A percentile compares a stretch with the other conserved stretches of the same genome.
These are phyloP conservation scores for Magnolia sinica DNA, from an alignment of 164 flowering plant species.

Conservation along the genomic window DNA sequence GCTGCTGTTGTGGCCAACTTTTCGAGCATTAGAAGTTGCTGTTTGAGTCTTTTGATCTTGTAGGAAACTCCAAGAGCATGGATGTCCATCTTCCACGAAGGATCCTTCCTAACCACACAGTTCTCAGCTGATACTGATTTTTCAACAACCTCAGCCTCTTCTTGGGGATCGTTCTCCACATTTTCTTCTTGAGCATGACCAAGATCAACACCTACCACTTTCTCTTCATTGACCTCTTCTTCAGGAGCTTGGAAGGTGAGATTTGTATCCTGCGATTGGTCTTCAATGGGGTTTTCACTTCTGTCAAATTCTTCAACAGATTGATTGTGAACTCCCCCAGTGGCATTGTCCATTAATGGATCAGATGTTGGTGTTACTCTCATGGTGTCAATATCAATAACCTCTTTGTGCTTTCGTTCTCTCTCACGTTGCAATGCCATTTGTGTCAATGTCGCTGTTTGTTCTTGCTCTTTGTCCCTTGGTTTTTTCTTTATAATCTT, in stretches of 20 bases:
- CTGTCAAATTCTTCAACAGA: conserved; percentile 11
- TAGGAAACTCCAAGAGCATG: conserved; percentile 84
- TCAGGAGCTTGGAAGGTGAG: conserved; percentile 31
- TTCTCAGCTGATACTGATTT: conserved; percentile 23
- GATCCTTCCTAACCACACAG: conserved; percentile 24
- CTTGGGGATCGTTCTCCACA: conserved; percentile 7
- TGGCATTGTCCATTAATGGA: neutral
- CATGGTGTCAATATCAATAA: neutral
- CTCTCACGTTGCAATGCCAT: conserved; percentile 1
- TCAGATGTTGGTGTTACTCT: neutral
- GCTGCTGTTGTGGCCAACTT: conserved; percentile 44
- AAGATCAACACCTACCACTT: conserved; percentile 20
- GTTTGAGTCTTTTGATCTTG: conserved; percentile 90
- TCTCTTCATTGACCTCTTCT: conserved; percentile 39
- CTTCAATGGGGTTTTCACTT: conserved; percentile 15
- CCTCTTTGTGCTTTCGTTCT: conserved; percentile 3
- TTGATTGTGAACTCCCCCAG: neutral
- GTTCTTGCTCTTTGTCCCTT: conserved; percentile 35
- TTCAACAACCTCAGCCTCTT: conserved; percentile 20
- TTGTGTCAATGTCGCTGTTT: conserved; percentile 5
- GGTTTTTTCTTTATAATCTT: conserved; percentile 45
- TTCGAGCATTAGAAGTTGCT: conserved; percentile 79
- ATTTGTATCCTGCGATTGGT: conserved; percentile 21
- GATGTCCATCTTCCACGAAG: conserved; percentile 69
- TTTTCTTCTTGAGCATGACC: conserved; percentile 21